Evolutionary conservation across 495 filamentous ascomycete species (phyloP).

Genomic region (Trichoderma virens): DNA sequence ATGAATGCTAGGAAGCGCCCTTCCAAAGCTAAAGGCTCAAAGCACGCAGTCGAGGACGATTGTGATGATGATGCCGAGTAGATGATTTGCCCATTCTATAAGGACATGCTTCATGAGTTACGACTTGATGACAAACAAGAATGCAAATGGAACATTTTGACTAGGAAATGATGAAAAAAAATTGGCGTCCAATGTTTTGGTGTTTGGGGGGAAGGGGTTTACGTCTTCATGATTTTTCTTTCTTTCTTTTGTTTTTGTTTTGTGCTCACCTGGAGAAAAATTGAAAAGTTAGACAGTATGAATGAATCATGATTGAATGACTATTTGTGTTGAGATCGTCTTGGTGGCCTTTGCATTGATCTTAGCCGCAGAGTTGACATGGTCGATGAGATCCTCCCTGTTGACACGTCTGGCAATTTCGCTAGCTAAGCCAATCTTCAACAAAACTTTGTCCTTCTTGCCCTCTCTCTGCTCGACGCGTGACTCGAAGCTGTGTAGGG

Average conservation of each 20-base stretch:
- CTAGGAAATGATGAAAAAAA: background rate
- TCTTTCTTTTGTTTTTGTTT: background rate
- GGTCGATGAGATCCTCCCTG: background rate
- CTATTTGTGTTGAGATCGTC: background rate
- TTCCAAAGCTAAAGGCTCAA: background rate
- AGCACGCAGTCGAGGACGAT: slow-evolving; percentile 1
- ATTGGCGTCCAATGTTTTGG: background rate
- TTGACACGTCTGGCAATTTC: background rate
- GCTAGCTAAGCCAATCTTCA: slow-evolving; percentile 2
- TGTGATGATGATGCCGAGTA: background rate
- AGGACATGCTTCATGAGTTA: slow-evolving; percentile 21
- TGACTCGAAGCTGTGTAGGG: slow-evolving; percentile 5
- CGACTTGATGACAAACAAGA: slow-evolving; percentile 2
- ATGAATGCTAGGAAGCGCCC: slow-evolving; percentile 8
- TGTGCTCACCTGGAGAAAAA: background rate
- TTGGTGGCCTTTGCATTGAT: slow-evolving; percentile 2
- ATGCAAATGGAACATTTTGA: background rate
- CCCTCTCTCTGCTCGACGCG: background rate
- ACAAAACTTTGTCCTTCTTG: slow-evolving; percentile 10
- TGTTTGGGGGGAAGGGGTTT: background rate
- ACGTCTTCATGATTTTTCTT: background rate
- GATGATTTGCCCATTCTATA: background rate
- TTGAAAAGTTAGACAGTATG: background rate
- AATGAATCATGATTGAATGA: slow-evolving; percentile 10
- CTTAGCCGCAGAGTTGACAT: slow-evolving; percentile 6